These are phyloP conservation scores for Alternaria sp. DNA, from an alignment of 2,329 filamentous ascomycete genomes.

Conservation along the genomic window DNA sequence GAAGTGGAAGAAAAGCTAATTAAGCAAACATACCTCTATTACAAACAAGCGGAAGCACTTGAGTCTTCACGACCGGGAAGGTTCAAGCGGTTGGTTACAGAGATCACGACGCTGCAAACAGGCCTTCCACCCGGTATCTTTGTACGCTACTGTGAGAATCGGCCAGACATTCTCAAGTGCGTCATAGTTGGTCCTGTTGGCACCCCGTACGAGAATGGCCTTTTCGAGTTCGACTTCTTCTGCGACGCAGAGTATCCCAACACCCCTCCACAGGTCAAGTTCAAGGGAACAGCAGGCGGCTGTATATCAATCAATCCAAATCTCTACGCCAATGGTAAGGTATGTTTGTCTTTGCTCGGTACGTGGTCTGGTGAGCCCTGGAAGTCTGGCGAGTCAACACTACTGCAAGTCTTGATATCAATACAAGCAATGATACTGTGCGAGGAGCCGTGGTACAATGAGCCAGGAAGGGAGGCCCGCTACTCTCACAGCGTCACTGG, in stretches of 20 bases:
- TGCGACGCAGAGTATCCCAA: slow-evolving; percentile 56
- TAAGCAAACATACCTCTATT: slow-evolving; percentile 37
- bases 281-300: slow-evolving; percentile 58
- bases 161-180: slow-evolving; percentile 61
- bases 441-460: slow-evolving; percentile 64
- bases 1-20: slow-evolving; percentile 53
- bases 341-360: slow-evolving; percentile 35
- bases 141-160: slow-evolving; percentile 56
- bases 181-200: slow-evolving; percentile 60
- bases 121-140: slow-evolving; percentile 63
- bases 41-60: slow-evolving; percentile 16
- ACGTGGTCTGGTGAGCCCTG: slow-evolving; percentile 59
- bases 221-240: slow-evolving; percentile 65
- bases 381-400: slow-evolving; percentile 58
- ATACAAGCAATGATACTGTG: slow-evolving; percentile 67
- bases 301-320: slow-evolving; percentile 61
- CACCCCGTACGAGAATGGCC: slow-evolving; percentile 63
- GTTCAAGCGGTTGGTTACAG: slow-evolving; percentile 56
- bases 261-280: slow-evolving; percentile 54
- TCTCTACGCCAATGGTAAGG: slow-evolving; percentile 59
- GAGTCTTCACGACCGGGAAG: slow-evolving; percentile 46
- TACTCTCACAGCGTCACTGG: not conserved
- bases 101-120: slow-evolving; percentile 57
- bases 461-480: slow-evolving; percentile 55
- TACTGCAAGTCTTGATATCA: slow-evolving; percentile 63